Percentiles rank a stretch among this genome's conserved stretches.
Conservation (phyloP, 768 basidiomycete genomes). For the Filobasidium wieringae region DNA sequence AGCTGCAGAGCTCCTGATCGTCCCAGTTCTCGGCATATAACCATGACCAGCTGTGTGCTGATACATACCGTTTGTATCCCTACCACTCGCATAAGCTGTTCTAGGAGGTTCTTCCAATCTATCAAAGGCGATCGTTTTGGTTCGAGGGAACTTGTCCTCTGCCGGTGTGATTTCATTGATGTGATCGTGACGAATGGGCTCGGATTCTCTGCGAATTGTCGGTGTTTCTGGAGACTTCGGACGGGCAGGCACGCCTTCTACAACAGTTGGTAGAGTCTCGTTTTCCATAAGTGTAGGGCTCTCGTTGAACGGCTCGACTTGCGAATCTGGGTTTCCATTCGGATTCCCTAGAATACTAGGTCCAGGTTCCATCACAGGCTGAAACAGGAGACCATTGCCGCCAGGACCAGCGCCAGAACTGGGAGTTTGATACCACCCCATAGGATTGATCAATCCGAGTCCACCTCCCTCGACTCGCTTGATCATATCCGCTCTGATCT, state of each 20-base stretch:
- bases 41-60: constrained; percentile 11
- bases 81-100: not conserved
- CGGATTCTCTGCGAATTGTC: not conserved
- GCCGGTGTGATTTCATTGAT: not conserved
- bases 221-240: not conserved
- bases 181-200: not conserved
- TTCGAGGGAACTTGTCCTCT: constrained; percentile 32
- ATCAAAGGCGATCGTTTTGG: constrained; percentile 40
- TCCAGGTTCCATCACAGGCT: not conserved
- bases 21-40: constrained; percentile 31
- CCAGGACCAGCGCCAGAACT: not conserved
- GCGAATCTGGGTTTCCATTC: not conserved
- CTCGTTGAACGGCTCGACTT: not conserved
- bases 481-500: constrained; percentile 38
- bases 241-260: not conserved
- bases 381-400: not conserved
- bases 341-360: not conserved
- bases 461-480: constrained; percentile 40
- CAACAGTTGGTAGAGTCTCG: not conserved
- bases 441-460: constrained; percentile 37
- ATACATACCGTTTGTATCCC: not conserved
- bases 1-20: constrained; percentile 17
- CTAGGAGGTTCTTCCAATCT: constrained; percentile 24
- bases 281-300: not conserved
- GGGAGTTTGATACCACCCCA: constrained; percentile 36